phyloP scores from a whole-genome alignment of 108 stramenopile species.

The Bacterosira constricta region DNA sequence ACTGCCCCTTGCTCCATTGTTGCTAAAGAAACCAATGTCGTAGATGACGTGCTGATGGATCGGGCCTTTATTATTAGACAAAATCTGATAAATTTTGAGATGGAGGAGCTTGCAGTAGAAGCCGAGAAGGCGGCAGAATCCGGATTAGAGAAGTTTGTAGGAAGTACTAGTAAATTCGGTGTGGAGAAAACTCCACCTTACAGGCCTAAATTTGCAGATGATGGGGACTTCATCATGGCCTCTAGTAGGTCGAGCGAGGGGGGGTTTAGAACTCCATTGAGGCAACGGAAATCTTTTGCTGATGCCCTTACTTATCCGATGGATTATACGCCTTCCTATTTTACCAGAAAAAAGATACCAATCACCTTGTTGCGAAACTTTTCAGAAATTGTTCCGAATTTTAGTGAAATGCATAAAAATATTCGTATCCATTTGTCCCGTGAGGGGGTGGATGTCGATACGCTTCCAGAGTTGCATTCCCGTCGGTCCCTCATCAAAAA shows the following conservation, averaged over 20 bases:
- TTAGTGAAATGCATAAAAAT: slow-evolving; percentile 46
- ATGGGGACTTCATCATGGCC: slow-evolving; percentile 5
- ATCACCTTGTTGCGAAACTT: slow-evolving; percentile 39
- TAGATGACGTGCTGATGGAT: slow-evolving; percentile 32
- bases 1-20: not conserved
- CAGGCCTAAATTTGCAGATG: slow-evolving; percentile 2
- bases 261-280: slow-evolving; percentile 1
- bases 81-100: slow-evolving; percentile 36
- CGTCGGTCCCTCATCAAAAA: slow-evolving; percentile 1
- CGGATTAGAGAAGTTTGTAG: slow-evolving; percentile 46
- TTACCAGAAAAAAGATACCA: slow-evolving; percentile 31
- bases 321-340: slow-evolving; percentile 22
- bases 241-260: not conserved
- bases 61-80: slow-evolving; percentile 39
- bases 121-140: slow-evolving; percentile 52
- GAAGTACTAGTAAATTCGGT: slow-evolving; percentile 41
- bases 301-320: not conserved
- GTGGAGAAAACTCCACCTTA: slow-evolving; percentile 12
- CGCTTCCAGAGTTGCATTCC: slow-evolving; percentile 11
- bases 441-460: slow-evolving; percentile 20
- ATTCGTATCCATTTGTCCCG: slow-evolving; percentile 34
- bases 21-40: slow-evolving; percentile 6
- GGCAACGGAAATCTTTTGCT: not conserved
- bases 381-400: slow-evolving; percentile 42
- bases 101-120: slow-evolving; percentile 44